Evolutionary conservation across 2,329 filamentous ascomycete species (phyloP).

Genomic region (Fusarium udum): DNA sequence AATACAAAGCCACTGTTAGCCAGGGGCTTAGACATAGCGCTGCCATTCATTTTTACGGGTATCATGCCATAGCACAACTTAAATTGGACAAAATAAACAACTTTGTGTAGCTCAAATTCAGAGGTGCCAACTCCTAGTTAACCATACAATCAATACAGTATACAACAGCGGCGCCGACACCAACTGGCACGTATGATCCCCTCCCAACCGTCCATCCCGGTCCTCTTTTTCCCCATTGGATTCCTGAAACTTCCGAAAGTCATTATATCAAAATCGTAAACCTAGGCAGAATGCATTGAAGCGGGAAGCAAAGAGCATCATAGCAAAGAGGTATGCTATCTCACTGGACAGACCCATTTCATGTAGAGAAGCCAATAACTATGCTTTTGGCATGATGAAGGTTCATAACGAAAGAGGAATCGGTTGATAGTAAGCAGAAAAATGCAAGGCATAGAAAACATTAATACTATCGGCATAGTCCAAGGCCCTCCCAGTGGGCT

Average conservation of each 20-base stretch:
- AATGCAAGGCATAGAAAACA: constrained; percentile 21
- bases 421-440: constrained; percentile 1
- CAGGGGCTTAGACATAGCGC: not conserved
- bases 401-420: constrained; percentile 4
- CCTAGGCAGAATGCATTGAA: constrained; percentile 4
- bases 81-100: not conserved
- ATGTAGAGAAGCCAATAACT: not conserved
- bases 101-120: constrained; percentile 25
- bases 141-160: constrained; percentile 42
- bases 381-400: constrained; percentile 1
- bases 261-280: constrained; percentile 21
- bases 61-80: not conserved
- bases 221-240: not conserved
- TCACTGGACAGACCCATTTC: not conserved
- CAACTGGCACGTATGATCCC: constrained; percentile 15
- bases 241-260: constrained; percentile 19
- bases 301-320: not conserved
- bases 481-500: not conserved
- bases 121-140: constrained; percentile 31
- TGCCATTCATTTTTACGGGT: not conserved
- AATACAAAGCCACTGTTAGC: not conserved
- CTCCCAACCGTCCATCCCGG: constrained; percentile 16
- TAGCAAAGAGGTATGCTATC: not conserved
- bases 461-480: constrained; percentile 29
- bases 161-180: constrained; percentile 37